These are phyloP conservation scores for Incumbomyces delicatus DNA, from an alignment of 2,329 filamentous ascomycete genomes.

Conservation along the genomic window DNA sequence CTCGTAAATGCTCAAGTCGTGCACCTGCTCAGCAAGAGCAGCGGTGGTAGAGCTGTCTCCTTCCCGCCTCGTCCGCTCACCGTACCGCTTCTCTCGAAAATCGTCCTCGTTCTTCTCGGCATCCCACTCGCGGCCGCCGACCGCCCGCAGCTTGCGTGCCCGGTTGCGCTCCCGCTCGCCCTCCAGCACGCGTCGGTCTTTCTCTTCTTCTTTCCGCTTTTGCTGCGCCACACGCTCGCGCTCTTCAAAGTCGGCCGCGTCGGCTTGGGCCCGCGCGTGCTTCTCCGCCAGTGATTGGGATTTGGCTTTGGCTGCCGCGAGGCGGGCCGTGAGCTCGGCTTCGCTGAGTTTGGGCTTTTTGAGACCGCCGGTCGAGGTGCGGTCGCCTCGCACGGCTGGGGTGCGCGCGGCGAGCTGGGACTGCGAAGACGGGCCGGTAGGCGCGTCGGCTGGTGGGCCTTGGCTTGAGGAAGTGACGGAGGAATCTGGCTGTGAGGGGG, in stretches of 20 bases:
- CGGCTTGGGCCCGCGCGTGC: conserved; percentile 58
- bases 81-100: conserved; percentile 21
- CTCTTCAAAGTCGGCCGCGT: conserved; percentile 53
- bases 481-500: conserved; percentile 3
- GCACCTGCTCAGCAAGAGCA: conserved; percentile 8
- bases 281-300: conserved; percentile 51
- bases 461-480: conserved; percentile 2
- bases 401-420: conserved; percentile 19
- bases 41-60: too few relatives aligned
- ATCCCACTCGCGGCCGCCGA: conserved; percentile 54
- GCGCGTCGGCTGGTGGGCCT: background rate
- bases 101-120: conserved; percentile 50
- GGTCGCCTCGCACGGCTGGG: conserved; percentile 45
- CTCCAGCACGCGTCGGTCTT: conserved; percentile 50
- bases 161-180: conserved; percentile 53
- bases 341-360: conserved; percentile 55
- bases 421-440: conserved; percentile 11
- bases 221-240: conserved; percentile 51
- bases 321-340: conserved; percentile 50
- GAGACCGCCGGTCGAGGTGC: conserved; percentile 44
- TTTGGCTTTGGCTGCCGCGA: conserved; percentile 52
- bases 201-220: conserved; percentile 41
- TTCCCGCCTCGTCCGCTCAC: conserved; percentile 7
- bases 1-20: conserved; percentile 19
- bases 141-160: conserved; percentile 48